Evolutionary conservation across 202 grass and related monocot genomes (phyloP), one percentile per base, ranked within the genome.

Genomic region (Miscanthus sacchariflorus): DNA sequence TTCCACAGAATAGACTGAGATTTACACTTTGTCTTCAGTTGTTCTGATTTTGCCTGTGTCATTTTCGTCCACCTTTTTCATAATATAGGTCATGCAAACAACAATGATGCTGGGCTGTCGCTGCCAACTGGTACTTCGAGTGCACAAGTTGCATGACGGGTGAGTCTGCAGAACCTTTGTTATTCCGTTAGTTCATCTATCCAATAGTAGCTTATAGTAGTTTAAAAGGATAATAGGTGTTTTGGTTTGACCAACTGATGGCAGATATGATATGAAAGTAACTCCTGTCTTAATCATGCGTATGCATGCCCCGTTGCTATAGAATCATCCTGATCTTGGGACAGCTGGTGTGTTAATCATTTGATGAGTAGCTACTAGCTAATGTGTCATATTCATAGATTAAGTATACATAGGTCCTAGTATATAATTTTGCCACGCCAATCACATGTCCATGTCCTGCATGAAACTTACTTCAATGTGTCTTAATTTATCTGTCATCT

Each of bases 121-220:
- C 82, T 79, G 39, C 74, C 85, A 68, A 74, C 52, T 10, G 79
- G 81, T 59, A 88, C 81, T 74, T 85, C 33, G 69, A 82, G 63
- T 42, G 72, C 82, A 76, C 73, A 90, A 49, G 82, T 76, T 70
- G 85, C 94, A 65, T 93, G 84, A 90, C 13, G 4, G 86, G 91
- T 83, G 82, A 69, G 79, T 44, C 48, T 84, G 61, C 75, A 70
- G 48, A 65, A 52, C 79, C 58, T 70, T 56, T 75, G 38, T 70
- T 82, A 73, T 70, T 70, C 52, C 1, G 11, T 54, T 70, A 24
- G 56, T 71, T 43, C 2, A 50, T 67, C 5, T 8, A 15, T 15
- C 7, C 38, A 74, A 33, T 78, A 44, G 11, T 78, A 45, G 3
- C 40, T 45, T 12, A 9, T 52, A 36, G 65, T 36, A 24, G 30